Evolutionary conservation across 164 flowering plant genomes (phyloP).

Genomic region (Vitis amurensis): DNA sequence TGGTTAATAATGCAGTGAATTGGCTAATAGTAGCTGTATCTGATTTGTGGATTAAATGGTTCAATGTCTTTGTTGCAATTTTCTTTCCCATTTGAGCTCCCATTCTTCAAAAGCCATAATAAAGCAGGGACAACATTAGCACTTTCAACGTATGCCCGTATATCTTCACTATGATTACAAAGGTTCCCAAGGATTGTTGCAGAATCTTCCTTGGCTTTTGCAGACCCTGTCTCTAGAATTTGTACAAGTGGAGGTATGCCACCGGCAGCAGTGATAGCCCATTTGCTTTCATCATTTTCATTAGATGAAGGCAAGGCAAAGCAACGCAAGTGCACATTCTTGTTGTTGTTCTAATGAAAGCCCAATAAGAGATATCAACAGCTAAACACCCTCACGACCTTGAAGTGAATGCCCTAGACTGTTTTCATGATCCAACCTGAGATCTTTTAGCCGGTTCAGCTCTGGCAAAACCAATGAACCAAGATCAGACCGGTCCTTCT

Average conservation of each 20-base stretch:
- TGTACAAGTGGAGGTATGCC: conserved; percentile 99
- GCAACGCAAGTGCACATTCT: conserved; percentile 93
- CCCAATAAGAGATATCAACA: conserved; percentile 97
- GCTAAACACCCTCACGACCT: conserved; percentile 97
- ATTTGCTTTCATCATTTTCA: conserved; percentile 96
- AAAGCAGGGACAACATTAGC: conserved; percentile 99
- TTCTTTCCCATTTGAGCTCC: conserved; percentile 86
- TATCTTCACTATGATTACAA: conserved; percentile 98
- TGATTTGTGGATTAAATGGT: conserved; percentile 92
- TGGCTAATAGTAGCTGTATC: conserved; percentile 98
- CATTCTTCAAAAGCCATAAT: conserved; percentile 92
- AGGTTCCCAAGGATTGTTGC: conserved; percentile 92
- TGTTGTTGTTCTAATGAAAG: conserved; percentile 98
- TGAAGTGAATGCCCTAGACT: conserved; percentile 93
- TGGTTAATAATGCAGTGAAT: conserved; percentile 81
- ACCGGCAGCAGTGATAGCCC: conserved; percentile 99
- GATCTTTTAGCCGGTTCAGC: conserved; percentile 38
- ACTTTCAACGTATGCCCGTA: conserved; percentile 98
- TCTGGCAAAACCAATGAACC: conserved; percentile 41
- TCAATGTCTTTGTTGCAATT: conserved; percentile 90
- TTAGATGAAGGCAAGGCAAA: conserved; percentile 76
- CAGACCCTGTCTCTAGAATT: conserved; percentile 92
- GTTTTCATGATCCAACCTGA: conserved; percentile 19
- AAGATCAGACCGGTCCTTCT: conserved; percentile 58
- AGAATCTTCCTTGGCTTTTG: conserved; percentile 94